These are phyloP conservation scores for Aureobasidium musti DNA, from an alignment of 2,329 filamentous ascomycete genomes.

Conservation along the genomic window DNA sequence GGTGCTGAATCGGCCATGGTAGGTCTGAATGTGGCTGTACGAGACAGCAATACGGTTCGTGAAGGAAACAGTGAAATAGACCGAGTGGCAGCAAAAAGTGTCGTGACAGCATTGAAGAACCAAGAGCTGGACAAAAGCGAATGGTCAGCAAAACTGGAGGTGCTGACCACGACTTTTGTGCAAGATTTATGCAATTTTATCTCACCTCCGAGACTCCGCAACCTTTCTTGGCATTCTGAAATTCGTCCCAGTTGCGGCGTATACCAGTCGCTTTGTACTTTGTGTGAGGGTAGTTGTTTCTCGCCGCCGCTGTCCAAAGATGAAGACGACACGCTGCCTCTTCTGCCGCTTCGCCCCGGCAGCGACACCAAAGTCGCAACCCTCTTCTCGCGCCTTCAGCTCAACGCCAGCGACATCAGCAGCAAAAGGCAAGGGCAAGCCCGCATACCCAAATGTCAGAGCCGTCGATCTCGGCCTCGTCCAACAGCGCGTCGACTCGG, in stretches of 20 bases:
- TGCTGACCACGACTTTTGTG: not conserved
- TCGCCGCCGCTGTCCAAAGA: not conserved
- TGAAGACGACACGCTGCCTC: conserved; percentile 47
- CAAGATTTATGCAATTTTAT: not conserved
- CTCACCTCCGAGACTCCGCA: conserved; percentile 22
- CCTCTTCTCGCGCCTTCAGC: conserved; percentile 44
- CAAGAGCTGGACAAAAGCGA: not conserved
- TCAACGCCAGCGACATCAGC: conserved; percentile 42
- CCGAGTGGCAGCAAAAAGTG: conserved; percentile 11
- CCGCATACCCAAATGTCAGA: conserved; percentile 50
- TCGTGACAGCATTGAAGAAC: conserved; percentile 23
- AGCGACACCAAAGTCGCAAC: conserved; percentile 31
- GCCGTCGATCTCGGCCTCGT: conserved; percentile 42
- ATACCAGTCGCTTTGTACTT: not conserved
- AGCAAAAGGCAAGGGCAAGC: conserved; percentile 45
- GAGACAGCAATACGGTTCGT: not conserved
- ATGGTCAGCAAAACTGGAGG: conserved; percentile 28
- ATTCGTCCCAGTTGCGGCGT: conserved; percentile 25
- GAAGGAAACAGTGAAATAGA: not conserved
- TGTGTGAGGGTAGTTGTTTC: conserved; percentile 33
- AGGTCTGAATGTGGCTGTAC: not conserved
- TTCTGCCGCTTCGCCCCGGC: conserved; percentile 41
- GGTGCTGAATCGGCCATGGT: conserved; percentile 29
- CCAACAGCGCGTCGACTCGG: conserved; percentile 30
- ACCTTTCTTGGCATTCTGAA: conserved; percentile 31